phyloP scores from a whole-genome alignment of 2,329 filamentous ascomycete genomes.

The Trichoderma endophyticum region DNA sequence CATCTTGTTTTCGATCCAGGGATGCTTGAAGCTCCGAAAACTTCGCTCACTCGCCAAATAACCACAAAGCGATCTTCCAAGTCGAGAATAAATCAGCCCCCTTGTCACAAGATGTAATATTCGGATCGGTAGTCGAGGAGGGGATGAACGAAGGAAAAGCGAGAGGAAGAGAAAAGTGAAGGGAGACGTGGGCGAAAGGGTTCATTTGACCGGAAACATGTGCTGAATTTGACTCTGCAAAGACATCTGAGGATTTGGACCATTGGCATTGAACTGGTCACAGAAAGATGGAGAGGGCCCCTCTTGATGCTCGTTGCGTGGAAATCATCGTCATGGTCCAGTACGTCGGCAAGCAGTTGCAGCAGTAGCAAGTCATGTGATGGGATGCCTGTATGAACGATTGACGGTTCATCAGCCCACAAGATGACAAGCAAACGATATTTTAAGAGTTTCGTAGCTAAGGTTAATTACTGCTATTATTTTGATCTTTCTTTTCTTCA shows the following conservation, averaged over 20 bases:
- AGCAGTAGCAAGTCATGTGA: neutral
- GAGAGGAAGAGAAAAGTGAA: too few species aligned
- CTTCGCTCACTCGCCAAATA: neutral
- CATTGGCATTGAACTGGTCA: neutral
- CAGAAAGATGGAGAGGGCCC: accelerated
- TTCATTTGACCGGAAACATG: neutral
- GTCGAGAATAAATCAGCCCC: accelerated
- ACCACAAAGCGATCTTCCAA: neutral
- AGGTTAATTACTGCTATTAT: neutral
- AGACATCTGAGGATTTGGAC: neutral
- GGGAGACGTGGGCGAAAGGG: too few species aligned
- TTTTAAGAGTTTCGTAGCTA: neutral
- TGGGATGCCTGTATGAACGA: neutral
- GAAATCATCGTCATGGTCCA: neutral
- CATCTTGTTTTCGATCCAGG: neutral
- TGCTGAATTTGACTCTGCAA: neutral
- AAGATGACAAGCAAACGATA: neutral
- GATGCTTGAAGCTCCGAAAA: neutral
- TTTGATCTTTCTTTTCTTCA: neutral
- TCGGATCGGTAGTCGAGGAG: neutral
- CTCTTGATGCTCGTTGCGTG: neutral
- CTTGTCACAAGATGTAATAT: neutral
- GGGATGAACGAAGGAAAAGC: neutral
- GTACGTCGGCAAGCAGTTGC: neutral
- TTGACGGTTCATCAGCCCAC: neutral